A percentile compares a stretch with the other conserved stretches of the same genome.
Evolutionary conservation across 1,139 yeast species (phyloP).

Genomic region (Nakaseomyces uthaithaninus): DNA sequence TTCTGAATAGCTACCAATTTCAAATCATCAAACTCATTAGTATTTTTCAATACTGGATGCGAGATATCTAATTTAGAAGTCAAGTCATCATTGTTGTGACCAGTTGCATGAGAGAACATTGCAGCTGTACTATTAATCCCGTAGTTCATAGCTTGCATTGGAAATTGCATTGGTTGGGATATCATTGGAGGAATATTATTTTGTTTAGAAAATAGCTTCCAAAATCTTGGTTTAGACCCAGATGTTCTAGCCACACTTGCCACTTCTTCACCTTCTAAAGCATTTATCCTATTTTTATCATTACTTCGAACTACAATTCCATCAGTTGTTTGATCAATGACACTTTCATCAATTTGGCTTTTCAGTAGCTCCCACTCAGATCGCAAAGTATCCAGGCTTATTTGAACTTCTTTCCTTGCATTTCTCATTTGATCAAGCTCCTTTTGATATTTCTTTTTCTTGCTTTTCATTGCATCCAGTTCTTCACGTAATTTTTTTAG

Average conservation of each 20-base stretch:
- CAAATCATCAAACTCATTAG: conserved; percentile 31
- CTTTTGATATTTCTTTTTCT: conserved; percentile 28
- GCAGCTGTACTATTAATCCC: conserved; percentile 26
- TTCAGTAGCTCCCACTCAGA: conserved; percentile 2
- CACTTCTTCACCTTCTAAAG: conserved; percentile 12
- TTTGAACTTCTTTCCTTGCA: conserved; percentile 14
- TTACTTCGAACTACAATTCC: conserved; percentile 9
- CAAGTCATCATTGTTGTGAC: background rate
- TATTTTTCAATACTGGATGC: conserved; percentile 32
- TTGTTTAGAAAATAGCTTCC: conserved; percentile 29
- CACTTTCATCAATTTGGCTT: conserved; percentile 3
- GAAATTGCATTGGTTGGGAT: conserved; percentile 13
- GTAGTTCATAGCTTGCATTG: conserved; percentile 13
- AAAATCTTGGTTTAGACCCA: conserved; percentile 30
- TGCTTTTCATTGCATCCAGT: conserved; percentile 24
- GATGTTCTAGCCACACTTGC: conserved; percentile 25
- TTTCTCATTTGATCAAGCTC: conserved; percentile 30
- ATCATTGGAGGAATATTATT: conserved; percentile 17
- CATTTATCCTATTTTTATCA: conserved; percentile 14
- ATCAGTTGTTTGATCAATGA: conserved; percentile 4
- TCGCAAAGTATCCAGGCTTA: conserved; percentile 2
- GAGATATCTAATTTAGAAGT: conserved; percentile 25
- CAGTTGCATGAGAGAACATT: conserved; percentile 3
- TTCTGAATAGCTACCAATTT: conserved; percentile 24
- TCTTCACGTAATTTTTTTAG: conserved; percentile 29